Percentiles rank a stretch among this genome's conserved stretches.
Evolutionary conservation across 2,329 filamentous ascomycete species (phyloP).

Genomic region (Alternaria burnsii): DNA sequence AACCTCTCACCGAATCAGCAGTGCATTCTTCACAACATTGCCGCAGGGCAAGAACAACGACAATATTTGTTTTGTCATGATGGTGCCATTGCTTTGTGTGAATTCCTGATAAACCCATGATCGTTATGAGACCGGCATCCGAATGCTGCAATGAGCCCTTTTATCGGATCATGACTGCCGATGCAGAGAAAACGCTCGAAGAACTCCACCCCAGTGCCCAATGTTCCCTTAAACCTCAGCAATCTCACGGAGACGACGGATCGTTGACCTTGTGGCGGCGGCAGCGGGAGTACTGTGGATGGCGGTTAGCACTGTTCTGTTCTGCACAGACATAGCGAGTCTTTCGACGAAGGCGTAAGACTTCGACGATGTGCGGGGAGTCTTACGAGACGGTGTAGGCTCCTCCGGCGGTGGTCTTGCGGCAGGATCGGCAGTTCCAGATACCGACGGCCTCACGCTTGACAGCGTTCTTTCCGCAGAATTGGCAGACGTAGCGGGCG

Average conservation of each 20-base stretch:
- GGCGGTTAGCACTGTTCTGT: conserved; percentile 34
- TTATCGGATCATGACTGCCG: conserved; percentile 41
- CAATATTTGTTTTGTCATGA: conserved; percentile 35
- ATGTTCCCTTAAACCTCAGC: conserved; percentile 78
- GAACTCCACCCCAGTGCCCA: conserved; percentile 46
- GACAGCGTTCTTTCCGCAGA: conserved; percentile 90
- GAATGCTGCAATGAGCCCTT: conserved; percentile 42
- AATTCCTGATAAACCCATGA: conserved; percentile 47
- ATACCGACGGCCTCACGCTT: conserved; percentile 90
- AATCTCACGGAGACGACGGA: conserved; percentile 97
- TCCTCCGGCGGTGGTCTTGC: conserved; percentile 92
- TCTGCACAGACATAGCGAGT: neutral
- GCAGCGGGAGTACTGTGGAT: conserved; percentile 83
- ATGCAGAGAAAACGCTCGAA: conserved; percentile 48
- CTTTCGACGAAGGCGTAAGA: neutral
- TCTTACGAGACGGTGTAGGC: conserved; percentile 96
- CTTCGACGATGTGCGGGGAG: conserved; percentile 14
- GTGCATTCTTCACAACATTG: neutral
- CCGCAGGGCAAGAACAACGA: neutral
- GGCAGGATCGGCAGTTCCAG: conserved; percentile 96
- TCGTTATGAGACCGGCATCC: conserved; percentile 48
- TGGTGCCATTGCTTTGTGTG: conserved; percentile 49
- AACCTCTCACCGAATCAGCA: neutral
- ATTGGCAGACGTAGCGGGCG: conserved; percentile 94
- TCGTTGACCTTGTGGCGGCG: conserved; percentile 92